These are phyloP conservation scores for Podaxis sp. DNA, from an alignment of 768 basidiomycete species.

Conservation along the genomic window DNA sequence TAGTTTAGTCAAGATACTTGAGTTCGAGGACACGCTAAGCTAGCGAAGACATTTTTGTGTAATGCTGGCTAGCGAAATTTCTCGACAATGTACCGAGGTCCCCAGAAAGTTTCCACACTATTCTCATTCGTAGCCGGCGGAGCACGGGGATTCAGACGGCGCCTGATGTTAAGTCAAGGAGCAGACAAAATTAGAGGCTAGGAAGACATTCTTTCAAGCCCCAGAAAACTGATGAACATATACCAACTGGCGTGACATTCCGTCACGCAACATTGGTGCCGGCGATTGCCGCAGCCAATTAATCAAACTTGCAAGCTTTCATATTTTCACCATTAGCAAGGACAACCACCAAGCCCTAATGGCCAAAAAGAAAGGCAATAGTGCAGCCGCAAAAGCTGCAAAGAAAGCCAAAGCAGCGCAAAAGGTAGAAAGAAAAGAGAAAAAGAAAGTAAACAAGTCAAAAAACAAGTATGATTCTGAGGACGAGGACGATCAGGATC, in stretches of 20 bases:
- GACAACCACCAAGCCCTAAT: slow-evolving; percentile 24
- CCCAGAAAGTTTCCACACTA: too few relatives aligned
- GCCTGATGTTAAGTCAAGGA: too few relatives aligned
- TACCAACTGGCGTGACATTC: not conserved
- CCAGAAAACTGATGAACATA: not conserved
- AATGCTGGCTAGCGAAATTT: too few relatives aligned
- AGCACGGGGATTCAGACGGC: too few relatives aligned
- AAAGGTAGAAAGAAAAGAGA: slow-evolving; percentile 70
- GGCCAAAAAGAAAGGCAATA: slow-evolving; percentile 54
- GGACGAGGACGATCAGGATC: slow-evolving; percentile 61
- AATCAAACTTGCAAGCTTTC: not conserved
- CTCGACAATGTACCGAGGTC: too few relatives aligned
- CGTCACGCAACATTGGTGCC: not conserved
- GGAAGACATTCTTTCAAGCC: too few relatives aligned
- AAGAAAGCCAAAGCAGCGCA: slow-evolving; percentile 69
- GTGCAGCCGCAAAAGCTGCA: slow-evolving; percentile 51
- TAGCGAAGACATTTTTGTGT: too few relatives aligned
- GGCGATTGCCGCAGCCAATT: not conserved
- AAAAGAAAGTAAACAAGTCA: slow-evolving; percentile 53
- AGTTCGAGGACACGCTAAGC: too few relatives aligned
- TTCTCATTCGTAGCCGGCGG: too few relatives aligned
- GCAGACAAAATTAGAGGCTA: too few relatives aligned
- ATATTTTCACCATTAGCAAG: not conserved
- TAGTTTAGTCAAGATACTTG: too few relatives aligned
- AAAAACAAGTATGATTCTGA: slow-evolving; percentile 23